Percentiles rank a stretch among this genome's conserved stretches.
These are phyloP conservation scores for Hymenoscyphus salicellus DNA, from an alignment of 2,329 filamentous ascomycete species.

Conservation along the genomic window DNA sequence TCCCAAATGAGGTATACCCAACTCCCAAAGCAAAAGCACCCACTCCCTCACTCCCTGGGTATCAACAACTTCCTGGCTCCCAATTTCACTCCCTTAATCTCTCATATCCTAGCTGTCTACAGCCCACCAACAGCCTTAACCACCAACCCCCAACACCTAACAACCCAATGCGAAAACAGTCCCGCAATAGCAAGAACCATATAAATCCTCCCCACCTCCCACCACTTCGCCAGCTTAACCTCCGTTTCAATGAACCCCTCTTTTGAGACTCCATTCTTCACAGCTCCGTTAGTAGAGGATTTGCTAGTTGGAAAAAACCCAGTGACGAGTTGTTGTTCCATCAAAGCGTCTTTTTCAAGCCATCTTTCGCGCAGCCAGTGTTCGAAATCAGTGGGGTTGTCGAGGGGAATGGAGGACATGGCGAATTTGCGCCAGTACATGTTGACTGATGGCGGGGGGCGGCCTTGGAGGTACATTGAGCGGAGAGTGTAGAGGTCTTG, in stretches of 20 bases:
- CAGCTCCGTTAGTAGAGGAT: constrained; percentile 17
- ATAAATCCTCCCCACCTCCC: constrained; percentile 25
- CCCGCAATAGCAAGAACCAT: neutral
- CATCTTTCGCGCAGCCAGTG: constrained; percentile 81
- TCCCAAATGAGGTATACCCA: neutral
- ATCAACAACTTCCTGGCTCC: neutral
- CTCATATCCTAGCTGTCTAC: neutral
- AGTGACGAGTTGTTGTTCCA: constrained; percentile 77
- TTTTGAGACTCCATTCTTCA: constrained; percentile 16
- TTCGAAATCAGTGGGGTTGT: constrained; percentile 72
- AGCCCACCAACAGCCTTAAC: neutral
- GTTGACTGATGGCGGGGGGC: constrained; percentile 90
- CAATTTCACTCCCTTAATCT: neutral
- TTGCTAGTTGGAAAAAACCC: constrained; percentile 66
- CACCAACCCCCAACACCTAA: neutral
- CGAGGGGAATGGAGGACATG: constrained; percentile 75
- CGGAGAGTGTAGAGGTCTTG: constrained; percentile 85
- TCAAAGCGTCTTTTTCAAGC: constrained; percentile 85
- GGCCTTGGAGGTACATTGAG: constrained; percentile 84
- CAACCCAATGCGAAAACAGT: neutral
- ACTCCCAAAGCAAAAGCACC: neutral
- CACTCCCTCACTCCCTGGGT: neutral
- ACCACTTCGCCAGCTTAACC: constrained; percentile 33
- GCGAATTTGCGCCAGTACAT: constrained; percentile 92
- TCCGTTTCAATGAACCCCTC: constrained; percentile 35